Base-by-base conservation (phyloP, 495 filamentous ascomycete species). In the Antarctomyces pellizariae region DNA sequence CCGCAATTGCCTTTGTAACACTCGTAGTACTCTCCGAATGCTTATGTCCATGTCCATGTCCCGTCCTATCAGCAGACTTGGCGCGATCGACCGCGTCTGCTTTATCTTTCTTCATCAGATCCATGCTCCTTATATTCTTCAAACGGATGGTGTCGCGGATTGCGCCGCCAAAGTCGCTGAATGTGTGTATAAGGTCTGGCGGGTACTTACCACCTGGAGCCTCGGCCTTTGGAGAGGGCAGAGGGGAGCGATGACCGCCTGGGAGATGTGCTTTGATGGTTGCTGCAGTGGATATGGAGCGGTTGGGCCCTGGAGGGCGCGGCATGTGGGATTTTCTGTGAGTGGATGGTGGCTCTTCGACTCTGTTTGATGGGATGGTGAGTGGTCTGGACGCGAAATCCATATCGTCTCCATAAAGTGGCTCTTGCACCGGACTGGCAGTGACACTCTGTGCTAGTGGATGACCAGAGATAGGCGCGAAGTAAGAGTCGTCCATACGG, bases 401-500 rank as follows among this genome's bases (percentile, higher is more conserved):
- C 48, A 46, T 36, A 37, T 24, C 39, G 34, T 51, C 33, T 19
- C 41, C 39, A 42, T 36, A 53, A 39, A 26, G 56, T 30, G 40
- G 41, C 33, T 42, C 48, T n/a, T 50, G 35, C 1, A 70, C 64
- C 0, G 79, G 80, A 43, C 69, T 78, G 10, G 66, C 77, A 16
- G 68, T 70, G 16, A 77, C 64, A 36, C 77, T 89, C 34, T 78
- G 73, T 5, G 78, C 71, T n/a, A 89, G 47, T 10, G 80, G 80
- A 43, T 89, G 80, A 19, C 80, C 74, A 15, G 25, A 22, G 9
- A 50, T 43, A 37, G 54, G 52, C 24, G 61, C 44, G 31, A 63
- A 64, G 30, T 69, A 62, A 7, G 59, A 53, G 36, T 86, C 77
- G 33, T 84, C 77, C 1, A 67, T 64, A 24, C 66, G 55, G 24